These are phyloP conservation scores for Ocimum tenuiflorum DNA, from an alignment of 257 asterid genomes.

Conservation along the genomic window DNA sequence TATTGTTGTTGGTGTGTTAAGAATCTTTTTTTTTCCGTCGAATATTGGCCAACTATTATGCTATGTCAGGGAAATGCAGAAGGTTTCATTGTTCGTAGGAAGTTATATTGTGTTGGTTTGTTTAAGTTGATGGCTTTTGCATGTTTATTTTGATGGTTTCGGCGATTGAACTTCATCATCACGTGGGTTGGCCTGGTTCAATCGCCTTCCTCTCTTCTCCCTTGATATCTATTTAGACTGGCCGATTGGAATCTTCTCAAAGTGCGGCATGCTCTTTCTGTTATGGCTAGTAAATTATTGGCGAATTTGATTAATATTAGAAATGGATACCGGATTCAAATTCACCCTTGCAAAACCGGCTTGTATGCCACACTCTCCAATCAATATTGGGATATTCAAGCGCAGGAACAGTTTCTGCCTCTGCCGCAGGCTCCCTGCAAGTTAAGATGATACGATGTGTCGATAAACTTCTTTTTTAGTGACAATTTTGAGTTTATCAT, in stretches of 20 bases:
- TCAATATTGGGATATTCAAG: no score
- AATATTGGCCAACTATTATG: neutral
- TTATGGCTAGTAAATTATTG: neutral
- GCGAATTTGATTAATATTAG: neutral
- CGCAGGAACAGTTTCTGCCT: no score
- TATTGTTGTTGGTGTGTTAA: neutral
- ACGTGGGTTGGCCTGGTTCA: neutral
- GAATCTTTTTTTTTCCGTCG: conserved; percentile 1
- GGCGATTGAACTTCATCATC: neutral
- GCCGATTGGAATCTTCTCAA: neutral
- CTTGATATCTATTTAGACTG: neutral
- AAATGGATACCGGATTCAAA: no score
- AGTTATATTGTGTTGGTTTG: neutral
- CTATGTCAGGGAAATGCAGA: neutral
- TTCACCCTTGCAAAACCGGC: no score
- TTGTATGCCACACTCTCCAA: no score
- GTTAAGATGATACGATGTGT: no score
- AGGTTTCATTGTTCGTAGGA: neutral
- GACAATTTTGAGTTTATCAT: neutral
- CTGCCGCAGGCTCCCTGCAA: no score
- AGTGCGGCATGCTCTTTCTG: no score
- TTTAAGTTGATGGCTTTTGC: neutral
- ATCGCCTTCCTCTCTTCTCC: neutral
- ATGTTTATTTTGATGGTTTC: neutral
- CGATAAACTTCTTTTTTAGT: neutral